These are phyloP conservation scores for Penicillium bialowiezense DNA, from an alignment of 495 filamentous ascomycete genomes.

Conservation along the genomic window DNA sequence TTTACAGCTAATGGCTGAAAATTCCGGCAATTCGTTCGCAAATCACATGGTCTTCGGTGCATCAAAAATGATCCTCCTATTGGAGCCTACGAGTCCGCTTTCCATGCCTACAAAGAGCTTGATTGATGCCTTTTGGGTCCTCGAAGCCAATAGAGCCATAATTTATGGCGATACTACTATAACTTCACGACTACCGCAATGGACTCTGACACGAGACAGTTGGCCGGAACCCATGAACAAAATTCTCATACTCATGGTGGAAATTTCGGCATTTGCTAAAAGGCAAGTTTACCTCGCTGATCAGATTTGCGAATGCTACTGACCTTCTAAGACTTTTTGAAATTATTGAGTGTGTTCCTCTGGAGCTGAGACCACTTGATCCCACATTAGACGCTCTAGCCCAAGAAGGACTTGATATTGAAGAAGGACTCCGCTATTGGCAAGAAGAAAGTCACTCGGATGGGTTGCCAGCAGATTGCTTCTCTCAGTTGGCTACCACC, in stretches of 20 bases:
- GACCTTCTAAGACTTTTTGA: constrained; percentile 1
- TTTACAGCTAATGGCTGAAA: constrained; percentile 3
- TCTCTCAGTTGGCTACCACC: background rate
- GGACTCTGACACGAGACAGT: background rate
- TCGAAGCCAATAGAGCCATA: constrained; percentile 4
- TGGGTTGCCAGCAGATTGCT: background rate
- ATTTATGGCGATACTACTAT: constrained; percentile 1
- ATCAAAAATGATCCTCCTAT: background rate
- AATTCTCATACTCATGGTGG: background rate
- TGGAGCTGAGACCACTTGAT: constrained; percentile 1
- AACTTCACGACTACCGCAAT: background rate
- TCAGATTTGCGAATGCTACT: background rate
- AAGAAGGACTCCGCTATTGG: constrained; percentile 2
- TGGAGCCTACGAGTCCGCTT: background rate
- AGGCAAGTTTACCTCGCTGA: background rate
- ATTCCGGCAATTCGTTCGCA: constrained; percentile 1
- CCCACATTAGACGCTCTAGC: background rate
- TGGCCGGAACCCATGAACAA: constrained; percentile 3
- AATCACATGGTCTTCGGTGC: constrained; percentile 3
- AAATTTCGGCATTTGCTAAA: constrained; percentile 4
- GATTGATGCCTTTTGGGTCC: constrained; percentile 5
- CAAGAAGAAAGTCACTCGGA: background rate
- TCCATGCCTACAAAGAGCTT: background rate
- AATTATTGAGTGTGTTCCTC: background rate
- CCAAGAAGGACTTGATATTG: background rate